Conservation (phyloP, 2,329 filamentous ascomycete genomes). For the Ustilaginoidea virens region DNA sequence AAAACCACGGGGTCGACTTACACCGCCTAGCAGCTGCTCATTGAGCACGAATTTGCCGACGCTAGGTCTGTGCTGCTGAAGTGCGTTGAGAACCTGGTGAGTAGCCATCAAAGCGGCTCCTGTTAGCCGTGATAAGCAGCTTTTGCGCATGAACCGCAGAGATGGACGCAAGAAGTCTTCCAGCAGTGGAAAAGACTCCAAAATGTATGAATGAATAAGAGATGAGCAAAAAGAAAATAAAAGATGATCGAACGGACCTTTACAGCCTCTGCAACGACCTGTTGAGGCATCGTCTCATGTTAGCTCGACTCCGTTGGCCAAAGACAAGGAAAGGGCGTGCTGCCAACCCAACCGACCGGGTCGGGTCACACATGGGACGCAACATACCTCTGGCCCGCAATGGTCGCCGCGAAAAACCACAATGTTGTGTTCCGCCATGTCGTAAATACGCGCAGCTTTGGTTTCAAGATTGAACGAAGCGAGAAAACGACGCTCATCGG, state of each 20-base stretch:
- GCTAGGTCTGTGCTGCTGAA: slow-evolving; percentile 57
- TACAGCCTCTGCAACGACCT: slow-evolving; percentile 69
- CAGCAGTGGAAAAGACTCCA: too few species aligned
- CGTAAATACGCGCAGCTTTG: background rate
- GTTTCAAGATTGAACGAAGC: background rate
- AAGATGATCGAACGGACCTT: slow-evolving; percentile 44
- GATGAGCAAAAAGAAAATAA: background rate
- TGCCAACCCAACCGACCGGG: background rate
- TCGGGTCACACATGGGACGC: background rate
- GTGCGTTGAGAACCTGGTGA: slow-evolving; percentile 55
- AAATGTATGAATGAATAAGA: too few species aligned
- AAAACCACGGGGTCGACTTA: slow-evolving; percentile 29
- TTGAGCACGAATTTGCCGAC: slow-evolving; percentile 74
- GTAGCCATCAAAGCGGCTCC: background rate
- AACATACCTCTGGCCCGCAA: slow-evolving; percentile 65
- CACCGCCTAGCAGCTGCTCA: slow-evolving; percentile 80
- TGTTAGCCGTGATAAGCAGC: slow-evolving; percentile 1
- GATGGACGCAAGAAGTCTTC: too few species aligned
- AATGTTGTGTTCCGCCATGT: slow-evolving; percentile 59
- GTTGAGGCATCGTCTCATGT: slow-evolving; percentile 5
- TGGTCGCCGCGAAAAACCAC: slow-evolving; percentile 76
- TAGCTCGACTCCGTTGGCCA: slow-evolving; percentile 7
- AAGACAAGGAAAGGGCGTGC: too few species aligned
- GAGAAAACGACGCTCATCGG: background rate
- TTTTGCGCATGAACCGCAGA: background rate